Base-by-base conservation (phyloP, 2,329 filamentous ascomycete genomes). In the Penicillium sp. region DNA sequence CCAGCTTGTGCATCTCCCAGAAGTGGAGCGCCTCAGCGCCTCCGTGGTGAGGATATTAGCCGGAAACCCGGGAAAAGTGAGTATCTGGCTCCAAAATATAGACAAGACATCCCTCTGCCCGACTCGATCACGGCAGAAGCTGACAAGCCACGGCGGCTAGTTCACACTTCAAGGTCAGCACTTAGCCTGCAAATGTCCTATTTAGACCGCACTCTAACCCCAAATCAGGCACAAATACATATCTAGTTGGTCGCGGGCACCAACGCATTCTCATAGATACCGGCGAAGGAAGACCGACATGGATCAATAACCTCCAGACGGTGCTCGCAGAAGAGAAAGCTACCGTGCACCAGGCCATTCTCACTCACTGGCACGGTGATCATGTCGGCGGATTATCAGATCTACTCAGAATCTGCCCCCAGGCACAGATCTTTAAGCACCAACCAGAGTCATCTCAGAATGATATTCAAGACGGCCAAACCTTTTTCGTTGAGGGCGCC, bases 351-450 rank as follows among this genome's bases (percentile, higher is more conserved):
- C 77, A 80, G 16, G 86, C 87, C 0, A 79, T 99, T 21, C 79
- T 99, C 45, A 95, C 92, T 0, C 94, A 99, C 72, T 96, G 92
- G 91, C 94, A 99, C 69, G 83, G 78, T 40, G 94, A 99, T 68
- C 94, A 99, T 68, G 82, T 87, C 6, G 84, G 86, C 22, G 94
- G 94, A 7, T 82, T 97, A 22, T 70, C 76, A 3, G 86, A 95
- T 64, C 77, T 97, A 1, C 76, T 86, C 16, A 72, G 75, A 13
- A 68, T 88, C 22, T 89, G 80, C n/a, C 88, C 89, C 0, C 68
- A 79, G 16, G 85, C 82, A 6, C 77, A 77, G 21, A 73, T 94
- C 38, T 84, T 86, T 74, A 93, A 94, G 71, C 77, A 86, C 61
- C 73, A 83, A 34, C 86, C 88, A 0, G 74, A 71, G 1, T 61